phyloP scores from a whole-genome alignment of 768 basidiomycete species.

The Wakefieldia striispora region DNA sequence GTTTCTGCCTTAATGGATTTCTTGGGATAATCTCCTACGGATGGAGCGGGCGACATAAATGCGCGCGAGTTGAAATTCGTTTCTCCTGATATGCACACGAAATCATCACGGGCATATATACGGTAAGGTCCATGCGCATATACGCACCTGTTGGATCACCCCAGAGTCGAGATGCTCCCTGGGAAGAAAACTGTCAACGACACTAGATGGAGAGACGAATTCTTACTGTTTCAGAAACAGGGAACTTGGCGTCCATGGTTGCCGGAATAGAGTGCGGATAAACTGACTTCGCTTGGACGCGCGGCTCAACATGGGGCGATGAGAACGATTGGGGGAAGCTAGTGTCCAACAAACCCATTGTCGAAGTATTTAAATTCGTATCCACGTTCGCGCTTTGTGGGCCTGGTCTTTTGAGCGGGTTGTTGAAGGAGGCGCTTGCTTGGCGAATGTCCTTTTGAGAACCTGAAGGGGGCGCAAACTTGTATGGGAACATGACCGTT shows the following conservation, averaged over 20 bases:
- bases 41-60: neutral
- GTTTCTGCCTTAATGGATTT: neutral
- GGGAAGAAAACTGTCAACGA: neutral
- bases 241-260: slow-evolving; percentile 5
- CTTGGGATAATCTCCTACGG: slow-evolving; percentile 10
- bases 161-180: slow-evolving; percentile 12
- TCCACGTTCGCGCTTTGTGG: slow-evolving; percentile 4
- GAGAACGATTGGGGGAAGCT: slow-evolving; percentile 8
- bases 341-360: slow-evolving; percentile 7
- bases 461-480: slow-evolving; percentile 7
- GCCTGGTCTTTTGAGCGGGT: slow-evolving; percentile 8
- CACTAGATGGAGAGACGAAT: neutral
- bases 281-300: slow-evolving; percentile 4
- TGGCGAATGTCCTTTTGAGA: slow-evolving; percentile 9
- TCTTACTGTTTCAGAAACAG: slow-evolving; percentile 7
- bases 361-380: slow-evolving; percentile 1
- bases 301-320: slow-evolving; percentile 14
- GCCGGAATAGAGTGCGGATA: slow-evolving; percentile 4
- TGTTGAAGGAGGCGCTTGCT: slow-evolving; percentile 1
- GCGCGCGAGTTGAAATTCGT: neutral
- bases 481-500: slow-evolving; percentile 17
- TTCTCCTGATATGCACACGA: slow-evolving; percentile 17
- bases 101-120: neutral
- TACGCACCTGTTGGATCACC: slow-evolving; percentile 22
- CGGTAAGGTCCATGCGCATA: slow-evolving; percentile 12